Base-by-base conservation (phyloP, 2,329 filamentous ascomycete genomes). In the Pseudogymnoascus sp. region DNA sequence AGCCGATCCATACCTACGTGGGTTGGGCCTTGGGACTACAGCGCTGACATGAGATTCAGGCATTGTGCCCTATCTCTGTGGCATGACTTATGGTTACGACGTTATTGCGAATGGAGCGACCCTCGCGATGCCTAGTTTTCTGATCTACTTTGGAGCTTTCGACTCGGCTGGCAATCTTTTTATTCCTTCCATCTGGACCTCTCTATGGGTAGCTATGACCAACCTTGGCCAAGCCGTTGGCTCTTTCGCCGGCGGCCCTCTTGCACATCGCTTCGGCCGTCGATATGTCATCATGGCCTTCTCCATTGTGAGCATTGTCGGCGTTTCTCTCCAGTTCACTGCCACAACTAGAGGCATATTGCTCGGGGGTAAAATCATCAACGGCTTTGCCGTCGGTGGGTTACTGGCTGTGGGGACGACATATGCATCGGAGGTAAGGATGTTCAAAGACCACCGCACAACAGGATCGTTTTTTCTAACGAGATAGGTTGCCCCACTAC, bases 111-210 rank as follows among this genome's bases (percentile, higher is more conserved):
- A 67, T 49, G 63, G 63, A 21, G 65, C 65, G 5, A 63, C 65
- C 8, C 61, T 67, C 14, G 65, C 65, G 0, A 67, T 67, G 65
- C 65, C 65, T 14, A 62, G 58, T 8, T 67, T 67, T 60, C 18
- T 61, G 37, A n/a, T 67, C 7, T 63, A 61, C 33, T 67, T 67
- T 16, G 65, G 65, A 9, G 65, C 60, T 21, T 41, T 65, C 16
- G 63, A 61, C 16, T 45, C 71, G 71, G 63, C 69, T 6, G 52
- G 61, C 5, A 60, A 55, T 11, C 64, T 66, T n/a, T 67, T 63
- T 45, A 49, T 67, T 11, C 66, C 66, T 4, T 64, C 62, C 9
- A 66, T 67, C n/a, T 67, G 66, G 66, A 61, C 66, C 16, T 65
- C 63, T 31, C 58, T 67, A 3, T 67, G 63, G 63, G 64, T 65